These are phyloP conservation scores for Xerocomellus amylosporus DNA, from an alignment of 768 basidiomycete species.

Conservation along the genomic window DNA sequence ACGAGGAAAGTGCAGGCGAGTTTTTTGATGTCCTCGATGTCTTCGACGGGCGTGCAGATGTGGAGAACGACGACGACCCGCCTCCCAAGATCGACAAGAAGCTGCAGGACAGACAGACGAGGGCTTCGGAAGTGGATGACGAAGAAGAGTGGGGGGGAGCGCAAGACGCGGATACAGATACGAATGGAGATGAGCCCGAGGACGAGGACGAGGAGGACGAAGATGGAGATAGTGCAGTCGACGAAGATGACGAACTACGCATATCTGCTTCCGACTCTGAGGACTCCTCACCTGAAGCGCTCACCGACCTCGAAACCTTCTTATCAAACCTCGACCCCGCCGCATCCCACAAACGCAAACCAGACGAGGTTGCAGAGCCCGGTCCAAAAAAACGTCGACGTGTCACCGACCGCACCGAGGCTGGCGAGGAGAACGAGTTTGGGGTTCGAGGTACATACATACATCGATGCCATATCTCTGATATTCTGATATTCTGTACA, in stretches of 20 bases:
- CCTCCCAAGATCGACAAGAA: conserved; percentile 12
- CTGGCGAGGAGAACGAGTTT: conserved; percentile 82
- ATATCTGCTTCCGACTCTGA: conserved; percentile 48
- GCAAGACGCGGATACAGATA: conserved; percentile 28
- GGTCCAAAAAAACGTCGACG: conserved; percentile 52
- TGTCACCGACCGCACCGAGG: conserved; percentile 70
- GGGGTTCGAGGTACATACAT: conserved; percentile 47
- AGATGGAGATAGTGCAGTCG: conserved; percentile 30
- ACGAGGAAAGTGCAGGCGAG: conserved; percentile 49
- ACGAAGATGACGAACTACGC: conserved; percentile 45
- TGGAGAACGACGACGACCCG: conserved; percentile 5
- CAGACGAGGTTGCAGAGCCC: conserved; percentile 22
- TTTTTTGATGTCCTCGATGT: conserved; percentile 66
- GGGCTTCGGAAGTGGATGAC: conserved; percentile 47
- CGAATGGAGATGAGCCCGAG: conserved; percentile 37
- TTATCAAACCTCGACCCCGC: conserved; percentile 62
- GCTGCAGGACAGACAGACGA: conserved; percentile 42
- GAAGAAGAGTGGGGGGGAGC: conserved; percentile 29
- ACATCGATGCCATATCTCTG: background rate
- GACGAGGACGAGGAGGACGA: conserved; percentile 17
- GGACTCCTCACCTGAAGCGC: conserved; percentile 50
- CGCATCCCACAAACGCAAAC: conserved; percentile 56
- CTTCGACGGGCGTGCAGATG: conserved; percentile 58
- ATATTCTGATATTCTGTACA: background rate
- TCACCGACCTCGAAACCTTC: conserved; percentile 69